Evolutionary conservation across 139 green algal species (phyloP), one percentile per base, ranked within the genome.

Genomic region (Tetradesmus lagerheimii): DNA sequence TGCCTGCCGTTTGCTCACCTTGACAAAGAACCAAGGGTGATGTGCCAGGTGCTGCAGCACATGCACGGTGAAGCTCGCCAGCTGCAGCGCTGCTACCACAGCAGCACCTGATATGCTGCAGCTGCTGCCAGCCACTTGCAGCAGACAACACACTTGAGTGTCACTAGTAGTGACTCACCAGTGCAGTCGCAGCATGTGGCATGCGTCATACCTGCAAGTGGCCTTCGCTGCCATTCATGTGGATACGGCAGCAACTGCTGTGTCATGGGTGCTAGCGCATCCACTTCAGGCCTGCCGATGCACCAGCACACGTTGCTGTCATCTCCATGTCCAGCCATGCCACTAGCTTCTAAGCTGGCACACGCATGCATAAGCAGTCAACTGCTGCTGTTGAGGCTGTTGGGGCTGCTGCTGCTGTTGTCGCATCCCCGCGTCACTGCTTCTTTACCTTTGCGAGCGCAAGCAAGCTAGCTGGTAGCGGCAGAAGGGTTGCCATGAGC

Each of bases 1-100:
- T 50, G 43, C 4, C 5, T 50, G 43, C 43, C 4, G 43, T 11
- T 57, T 64, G 50, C 50, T 5, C 25, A 64, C 50, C 80, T 86
- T 86, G 18, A 86, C 47, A 18, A 79, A 62, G 27, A 88, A 88
- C 83, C 62, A 88, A 14, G 83, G 83, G 27, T 88, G 83, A 29
- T 88, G 83, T 38, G 67, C n/a, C 25, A 88, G 37, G 37, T 80
- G 57, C 37, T 38, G 25, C 25, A 80, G 37, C 83, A 88, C 57
- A 62, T 79, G 62, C 45, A 62, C 57, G 43, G 25, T 15, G n/a
- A 88, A 88, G 37, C 39, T 57, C 1, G 35, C 83, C 35, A 88
- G 23, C 62, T 80, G 37, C 37, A 88, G 31, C 18, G n/a, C 81
- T 12, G n/a, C 81, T 9, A 77, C 20, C 15, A 67, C n/a, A 38